Evolutionary conservation across 768 basidiomycete species (phyloP).

Genomic region (Agrocybe praecox): DNA sequence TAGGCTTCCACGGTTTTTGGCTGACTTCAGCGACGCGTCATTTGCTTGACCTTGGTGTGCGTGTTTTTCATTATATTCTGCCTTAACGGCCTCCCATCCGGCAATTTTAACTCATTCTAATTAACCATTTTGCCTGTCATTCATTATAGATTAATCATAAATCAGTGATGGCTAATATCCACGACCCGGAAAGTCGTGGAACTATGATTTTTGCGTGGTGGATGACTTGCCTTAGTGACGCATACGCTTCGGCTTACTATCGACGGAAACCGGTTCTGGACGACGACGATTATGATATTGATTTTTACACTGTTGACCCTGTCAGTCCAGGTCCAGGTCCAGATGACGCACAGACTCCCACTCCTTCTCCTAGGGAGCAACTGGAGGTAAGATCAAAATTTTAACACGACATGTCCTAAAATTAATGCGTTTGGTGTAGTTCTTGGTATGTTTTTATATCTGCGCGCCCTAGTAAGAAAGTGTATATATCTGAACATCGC

Average conservation of each 20-base stretch:
- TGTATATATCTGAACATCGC: background rate
- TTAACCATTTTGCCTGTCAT: slow-evolving; percentile 4
- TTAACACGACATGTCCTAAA: background rate
- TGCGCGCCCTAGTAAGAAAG: background rate
- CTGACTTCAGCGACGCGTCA: slow-evolving; percentile 77
- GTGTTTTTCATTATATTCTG: slow-evolving; percentile 22
- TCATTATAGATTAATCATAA: slow-evolving; percentile 77
- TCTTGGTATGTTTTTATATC: slow-evolving; percentile 57
- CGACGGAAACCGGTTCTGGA: slow-evolving; percentile 84
- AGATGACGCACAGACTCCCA: slow-evolving; percentile 45
- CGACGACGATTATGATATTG: slow-evolving; percentile 89
- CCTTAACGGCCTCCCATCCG: slow-evolving; percentile 2
- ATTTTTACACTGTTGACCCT: slow-evolving; percentile 81
- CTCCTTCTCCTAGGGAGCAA: slow-evolving; percentile 75
- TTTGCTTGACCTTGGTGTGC: slow-evolving; percentile 73
- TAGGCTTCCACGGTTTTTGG: slow-evolving; percentile 89
- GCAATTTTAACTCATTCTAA: background rate
- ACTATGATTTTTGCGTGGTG: slow-evolving; percentile 94
- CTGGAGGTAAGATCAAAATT: slow-evolving; percentile 57
- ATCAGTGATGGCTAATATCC: slow-evolving; percentile 71
- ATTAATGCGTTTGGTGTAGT: slow-evolving; percentile 37
- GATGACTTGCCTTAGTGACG: slow-evolving; percentile 88
- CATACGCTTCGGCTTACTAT: slow-evolving; percentile 83
- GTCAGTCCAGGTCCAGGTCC: slow-evolving; percentile 47
- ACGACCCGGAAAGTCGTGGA: slow-evolving; percentile 73